Evolutionary conservation across 225 moss, liverwort and hornwort genomes (phyloP).

Genomic region (Physcomitrium patens): DNA sequence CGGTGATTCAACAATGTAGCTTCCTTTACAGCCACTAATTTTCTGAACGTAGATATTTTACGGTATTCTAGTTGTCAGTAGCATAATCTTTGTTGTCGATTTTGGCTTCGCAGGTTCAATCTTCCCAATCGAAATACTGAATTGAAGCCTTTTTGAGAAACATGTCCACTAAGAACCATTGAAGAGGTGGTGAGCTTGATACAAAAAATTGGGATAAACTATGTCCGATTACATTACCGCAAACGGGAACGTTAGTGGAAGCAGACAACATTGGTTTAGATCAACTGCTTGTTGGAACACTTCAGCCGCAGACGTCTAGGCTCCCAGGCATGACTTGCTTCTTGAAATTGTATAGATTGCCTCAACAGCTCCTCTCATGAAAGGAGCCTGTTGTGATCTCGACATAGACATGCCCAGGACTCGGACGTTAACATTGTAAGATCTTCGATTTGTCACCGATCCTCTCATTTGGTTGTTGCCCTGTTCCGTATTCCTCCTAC

Average conservation of each 20-base stretch:
- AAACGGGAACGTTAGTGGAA: conserved; percentile 14
- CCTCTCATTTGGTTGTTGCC: conserved; percentile 9
- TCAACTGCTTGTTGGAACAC: neutral
- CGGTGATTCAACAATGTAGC: neutral
- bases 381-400: conserved; percentile 11
- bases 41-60: conserved; percentile 19
- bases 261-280: neutral
- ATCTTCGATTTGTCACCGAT: conserved; percentile 15
- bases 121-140: conserved; percentile 53
- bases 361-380: neutral
- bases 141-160: conserved; percentile 17
- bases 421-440: conserved; percentile 20
- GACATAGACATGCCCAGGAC: conserved; percentile 15
- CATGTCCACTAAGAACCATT: too few species aligned
- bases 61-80: conserved; percentile 20
- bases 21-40: conserved; percentile 9
- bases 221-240: neutral
- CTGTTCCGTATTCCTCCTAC: conserved; percentile 13
- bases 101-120: conserved; percentile 58
- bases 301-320: neutral
- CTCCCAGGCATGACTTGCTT: conserved; percentile 21
- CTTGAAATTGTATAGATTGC: neutral
- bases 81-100: conserved; percentile 17
- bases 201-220: conserved; percentile 2
- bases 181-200: neutral